Base-by-base conservation (phyloP, 768 basidiomycete genomes). In the Phaffia australis region DNA sequence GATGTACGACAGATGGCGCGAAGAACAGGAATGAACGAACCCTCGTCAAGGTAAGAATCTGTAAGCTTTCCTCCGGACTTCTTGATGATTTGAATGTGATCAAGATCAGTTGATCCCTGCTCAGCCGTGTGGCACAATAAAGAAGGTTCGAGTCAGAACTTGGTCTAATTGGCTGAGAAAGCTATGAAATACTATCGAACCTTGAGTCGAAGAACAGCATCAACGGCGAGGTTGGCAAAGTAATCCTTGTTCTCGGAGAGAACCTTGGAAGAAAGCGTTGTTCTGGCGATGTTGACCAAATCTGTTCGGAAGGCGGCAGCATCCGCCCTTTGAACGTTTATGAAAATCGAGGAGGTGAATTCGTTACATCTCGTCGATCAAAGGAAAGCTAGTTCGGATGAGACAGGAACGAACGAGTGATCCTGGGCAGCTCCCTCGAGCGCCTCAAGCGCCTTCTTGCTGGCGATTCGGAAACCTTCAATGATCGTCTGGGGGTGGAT, bases 21-120 rank as follows among this genome's bases (percentile, higher is more conserved):
- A 46, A 21, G 47, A 9, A 25, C 29, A 21, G 6, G n/a, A 9
- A 35, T 15, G 0, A 30, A 47, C 79, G 19, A 70, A 85, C 90
- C 94, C 80, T 98, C 95, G 73, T 95, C 93, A 46, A 99, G 84
- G 80, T 98, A 99, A 7, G 91, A 94, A 73, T 98, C 94, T 0
- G 91, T 94, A 72, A 99, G 81, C 80, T 97, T 99, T 60, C 94
- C 94, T 65, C 94, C 94, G n/a, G 89, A 89, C 78, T 97, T 97
- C 83, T 99, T 99, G 80, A 98, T 99, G 76, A 98, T 87, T 78
- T 99, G 94, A 71, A 99, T 97, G 76, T 97, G 92, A 71, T 99
- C 94, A 46, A 99, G 81, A 78, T 98, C 87, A 60, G 89, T 92
- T 48, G 92, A 95, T 48, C 95, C 95, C 87, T 91, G 72, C 25